Evolutionary conservation across 2,329 filamentous ascomycete species (phyloP).

Genomic region (Penicillium oxalicum): DNA sequence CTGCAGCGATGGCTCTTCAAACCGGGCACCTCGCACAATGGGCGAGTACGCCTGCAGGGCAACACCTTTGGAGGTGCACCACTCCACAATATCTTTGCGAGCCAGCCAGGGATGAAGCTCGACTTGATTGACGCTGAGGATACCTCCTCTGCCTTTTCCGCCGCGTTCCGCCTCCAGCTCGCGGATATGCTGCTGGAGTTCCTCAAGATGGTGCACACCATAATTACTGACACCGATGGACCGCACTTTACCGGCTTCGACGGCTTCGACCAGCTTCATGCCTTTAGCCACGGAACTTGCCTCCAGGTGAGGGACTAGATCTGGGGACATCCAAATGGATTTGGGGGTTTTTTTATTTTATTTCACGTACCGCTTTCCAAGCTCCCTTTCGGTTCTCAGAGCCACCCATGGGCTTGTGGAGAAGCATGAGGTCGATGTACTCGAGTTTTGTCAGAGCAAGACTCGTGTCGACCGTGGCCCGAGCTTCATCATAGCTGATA

Average conservation of each 20-base stretch:
- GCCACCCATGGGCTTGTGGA: constrained; percentile 71
- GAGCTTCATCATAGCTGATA: constrained; percentile 41
- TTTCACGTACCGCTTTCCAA: constrained; percentile 53
- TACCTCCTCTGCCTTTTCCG: constrained; percentile 50
- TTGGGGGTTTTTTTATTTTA: neutral
- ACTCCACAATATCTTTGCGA: constrained; percentile 56
- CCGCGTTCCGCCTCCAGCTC: constrained; percentile 12
- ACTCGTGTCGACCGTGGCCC: constrained; percentile 57
- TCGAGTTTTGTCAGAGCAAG: constrained; percentile 58
- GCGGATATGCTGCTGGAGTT: constrained; percentile 49
- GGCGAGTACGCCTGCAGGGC: constrained; percentile 71
- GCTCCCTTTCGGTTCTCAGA: constrained; percentile 58
- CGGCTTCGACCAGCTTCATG: constrained; percentile 58
- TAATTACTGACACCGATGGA: constrained; percentile 71
- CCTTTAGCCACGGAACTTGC: neutral
- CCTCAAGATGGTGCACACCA: constrained; percentile 64
- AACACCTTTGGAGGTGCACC: constrained; percentile 60
- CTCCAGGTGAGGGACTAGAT: neutral
- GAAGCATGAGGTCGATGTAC: constrained; percentile 66
- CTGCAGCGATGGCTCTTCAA: constrained; percentile 60
- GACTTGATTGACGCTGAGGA: constrained; percentile 68
- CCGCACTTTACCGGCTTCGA: constrained; percentile 63
- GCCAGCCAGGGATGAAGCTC: constrained; percentile 78
- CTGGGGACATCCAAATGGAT: too few relatives aligned
- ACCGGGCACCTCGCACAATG: constrained; percentile 61